phyloP scores from a whole-genome alignment of 2,329 filamentous ascomycete species.

The Fusarium buharicum region DNA sequence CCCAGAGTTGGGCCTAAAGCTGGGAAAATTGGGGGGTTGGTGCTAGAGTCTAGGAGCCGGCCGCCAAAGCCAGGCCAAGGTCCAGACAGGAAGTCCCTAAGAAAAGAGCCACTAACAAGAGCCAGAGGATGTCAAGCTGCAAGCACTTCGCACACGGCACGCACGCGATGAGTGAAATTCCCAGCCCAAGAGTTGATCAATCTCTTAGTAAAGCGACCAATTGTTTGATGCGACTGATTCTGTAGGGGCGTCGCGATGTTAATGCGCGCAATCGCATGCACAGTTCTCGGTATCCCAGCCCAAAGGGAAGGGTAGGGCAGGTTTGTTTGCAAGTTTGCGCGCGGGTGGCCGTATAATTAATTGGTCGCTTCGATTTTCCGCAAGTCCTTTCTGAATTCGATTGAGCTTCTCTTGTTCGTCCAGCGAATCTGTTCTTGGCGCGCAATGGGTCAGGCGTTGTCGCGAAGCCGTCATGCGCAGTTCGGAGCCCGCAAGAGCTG shows the following conservation, averaged over 20 bases:
- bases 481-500: slow-evolving; percentile 22
- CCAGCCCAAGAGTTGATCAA: slow-evolving; percentile 1
- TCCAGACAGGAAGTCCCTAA: slow-evolving; percentile 20
- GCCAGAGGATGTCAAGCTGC: slow-evolving; percentile 17
- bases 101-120: slow-evolving; percentile 31
- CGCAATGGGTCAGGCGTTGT: slow-evolving; percentile 23
- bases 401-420: slow-evolving; percentile 12
- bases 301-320: slow-evolving; percentile 1
- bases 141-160: slow-evolving; percentile 30
- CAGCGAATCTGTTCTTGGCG: slow-evolving; percentile 16
- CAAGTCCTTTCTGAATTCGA: neutral
- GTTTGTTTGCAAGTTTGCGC: slow-evolving; percentile 15
- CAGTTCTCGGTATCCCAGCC: slow-evolving; percentile 1
- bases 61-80: slow-evolving; percentile 32
- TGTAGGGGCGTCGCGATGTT: slow-evolving; percentile 5
- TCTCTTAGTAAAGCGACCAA: slow-evolving; percentile 2
- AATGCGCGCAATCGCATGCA: slow-evolving; percentile 21
- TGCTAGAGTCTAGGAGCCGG: slow-evolving; percentile 25
- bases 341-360: slow-evolving; percentile 4
- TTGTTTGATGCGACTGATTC: slow-evolving; percentile 14
- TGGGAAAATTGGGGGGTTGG: slow-evolving; percentile 39
- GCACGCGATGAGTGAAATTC: slow-evolving; percentile 19
- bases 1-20: slow-evolving; percentile 36
- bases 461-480: slow-evolving; percentile 31
- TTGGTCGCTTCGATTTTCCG: neutral